These are phyloP conservation scores for Penicillium hordei DNA, from an alignment of 2,329 filamentous ascomycete species.

Conservation along the genomic window DNA sequence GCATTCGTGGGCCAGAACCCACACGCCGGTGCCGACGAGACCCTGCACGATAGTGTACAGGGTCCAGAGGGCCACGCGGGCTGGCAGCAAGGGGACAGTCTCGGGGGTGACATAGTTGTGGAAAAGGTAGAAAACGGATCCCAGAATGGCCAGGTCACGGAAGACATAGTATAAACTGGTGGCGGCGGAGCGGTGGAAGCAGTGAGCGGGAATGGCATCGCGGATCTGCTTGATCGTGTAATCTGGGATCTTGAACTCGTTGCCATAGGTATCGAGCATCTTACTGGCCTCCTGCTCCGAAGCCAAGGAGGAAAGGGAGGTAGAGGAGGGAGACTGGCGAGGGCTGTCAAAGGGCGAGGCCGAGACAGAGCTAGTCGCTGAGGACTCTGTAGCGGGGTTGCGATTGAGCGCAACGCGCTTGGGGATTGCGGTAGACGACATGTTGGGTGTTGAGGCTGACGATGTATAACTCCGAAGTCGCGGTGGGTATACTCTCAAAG, in stretches of 20 bases:
- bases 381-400: constrained; percentile 56
- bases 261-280: constrained; percentile 89
- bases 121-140: constrained; percentile 79
- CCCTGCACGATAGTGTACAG: constrained; percentile 80
- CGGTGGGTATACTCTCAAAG: neutral
- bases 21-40: constrained; percentile 87
- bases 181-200: constrained; percentile 81
- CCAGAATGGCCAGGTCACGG: constrained; percentile 73
- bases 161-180: constrained; percentile 78
- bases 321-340: constrained; percentile 71
- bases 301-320: constrained; percentile 86
- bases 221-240: constrained; percentile 98
- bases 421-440: constrained; percentile 54
- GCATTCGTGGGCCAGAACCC: constrained; percentile 97
- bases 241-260: constrained; percentile 88
- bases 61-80: constrained; percentile 66
- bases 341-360: constrained; percentile 61
- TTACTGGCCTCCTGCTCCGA: constrained; percentile 61
- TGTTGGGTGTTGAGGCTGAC: constrained; percentile 20
- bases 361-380: constrained; percentile 54
- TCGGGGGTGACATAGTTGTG: constrained; percentile 88
- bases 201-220: constrained; percentile 96
- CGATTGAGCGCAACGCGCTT: constrained; percentile 52
- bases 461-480: neutral
- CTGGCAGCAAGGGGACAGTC: constrained; percentile 67